Conservation (phyloP, 192 early-diverging fungal species). For the Linnemannia hyalina region DNA sequence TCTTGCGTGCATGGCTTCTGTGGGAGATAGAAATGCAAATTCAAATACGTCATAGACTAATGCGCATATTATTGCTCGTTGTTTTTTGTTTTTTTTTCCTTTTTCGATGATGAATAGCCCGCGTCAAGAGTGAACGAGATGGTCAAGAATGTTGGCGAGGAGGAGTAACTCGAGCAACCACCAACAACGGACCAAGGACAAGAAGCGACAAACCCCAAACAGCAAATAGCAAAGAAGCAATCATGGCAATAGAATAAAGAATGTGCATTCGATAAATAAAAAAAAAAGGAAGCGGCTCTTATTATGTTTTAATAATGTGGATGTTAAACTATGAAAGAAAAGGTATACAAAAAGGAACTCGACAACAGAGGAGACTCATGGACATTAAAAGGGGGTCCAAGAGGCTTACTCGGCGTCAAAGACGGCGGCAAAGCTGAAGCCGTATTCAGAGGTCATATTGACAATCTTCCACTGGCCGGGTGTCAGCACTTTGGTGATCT, state of each 20-base stretch:
- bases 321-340: neutral
- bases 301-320: neutral
- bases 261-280: neutral
- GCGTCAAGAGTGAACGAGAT: constrained; percentile 31
- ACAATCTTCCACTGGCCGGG: constrained; percentile 53
- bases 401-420: constrained; percentile 44
- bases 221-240: neutral
- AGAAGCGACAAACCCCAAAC: neutral
- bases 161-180: constrained; percentile 1
- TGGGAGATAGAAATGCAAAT: no score
- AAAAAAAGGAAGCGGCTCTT: neutral
- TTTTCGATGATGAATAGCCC: constrained; percentile 19
- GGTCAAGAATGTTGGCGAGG: constrained; percentile 40
- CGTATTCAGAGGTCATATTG: constrained; percentile 54
- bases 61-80: neutral
- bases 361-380: neutral
- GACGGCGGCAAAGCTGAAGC: constrained; percentile 53
- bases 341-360: neutral
- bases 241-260: neutral
- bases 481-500: constrained; percentile 28
- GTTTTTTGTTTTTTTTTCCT: neutral
- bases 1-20: neutral
- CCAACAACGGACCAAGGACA: neutral
- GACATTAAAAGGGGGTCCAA: neutral
- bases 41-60: no score